Conservation (phyloP, 371 early-diverging fungal species). For the Mucor indicus region DNA sequence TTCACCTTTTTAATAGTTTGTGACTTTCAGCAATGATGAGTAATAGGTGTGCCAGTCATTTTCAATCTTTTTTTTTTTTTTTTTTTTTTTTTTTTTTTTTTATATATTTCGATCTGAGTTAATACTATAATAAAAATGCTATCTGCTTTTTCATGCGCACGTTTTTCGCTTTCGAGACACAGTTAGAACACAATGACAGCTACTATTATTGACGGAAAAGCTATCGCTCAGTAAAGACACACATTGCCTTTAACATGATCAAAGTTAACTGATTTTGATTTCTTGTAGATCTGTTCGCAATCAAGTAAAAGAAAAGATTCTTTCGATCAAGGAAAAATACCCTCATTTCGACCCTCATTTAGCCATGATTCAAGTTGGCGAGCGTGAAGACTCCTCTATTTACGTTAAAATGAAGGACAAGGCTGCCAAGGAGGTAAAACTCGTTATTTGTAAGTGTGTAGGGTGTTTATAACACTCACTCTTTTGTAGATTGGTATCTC, state of each 20-base stretch:
- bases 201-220: conserved; percentile 66
- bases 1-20: no score
- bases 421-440: conserved; percentile 80
- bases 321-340: conserved; percentile 48
- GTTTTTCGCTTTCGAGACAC: neutral
- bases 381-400: conserved; percentile 83
- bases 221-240: conserved; percentile 41
- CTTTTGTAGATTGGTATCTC: conserved; percentile 61
- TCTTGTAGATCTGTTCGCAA: conserved; percentile 53
- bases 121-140: no score
- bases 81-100: no score
- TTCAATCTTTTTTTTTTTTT: no score
- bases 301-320: conserved; percentile 58
- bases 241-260: neutral
- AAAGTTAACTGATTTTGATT: neutral
- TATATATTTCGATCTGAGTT: no score
- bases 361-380: conserved; percentile 88
- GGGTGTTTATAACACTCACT: no score
- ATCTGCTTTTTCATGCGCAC: neutral
- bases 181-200: conserved; percentile 24
- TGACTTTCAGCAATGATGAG: no score
- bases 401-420: conserved; percentile 89
- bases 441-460: neutral
- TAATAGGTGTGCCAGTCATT: no score
- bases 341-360: conserved; percentile 74